Evolutionary conservation across 495 filamentous ascomycete species (phyloP), one percentile per base, ranked within the genome.

Genomic region (Penicillium nucicola): DNA sequence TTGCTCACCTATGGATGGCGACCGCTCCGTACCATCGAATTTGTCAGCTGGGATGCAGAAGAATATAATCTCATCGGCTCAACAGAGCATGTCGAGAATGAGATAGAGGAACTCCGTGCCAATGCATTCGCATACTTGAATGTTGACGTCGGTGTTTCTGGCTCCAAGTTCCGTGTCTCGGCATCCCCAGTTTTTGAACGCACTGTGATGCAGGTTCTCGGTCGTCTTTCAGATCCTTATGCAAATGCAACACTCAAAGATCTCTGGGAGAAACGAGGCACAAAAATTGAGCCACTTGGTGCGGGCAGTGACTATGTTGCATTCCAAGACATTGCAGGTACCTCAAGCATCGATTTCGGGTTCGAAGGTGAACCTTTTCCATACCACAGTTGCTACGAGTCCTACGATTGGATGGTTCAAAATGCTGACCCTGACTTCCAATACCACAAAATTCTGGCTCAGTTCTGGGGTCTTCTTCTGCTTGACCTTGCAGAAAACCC

Each of bases 61-160:
- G 90, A 92, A 66, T 97, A 96, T 69, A 97, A 97, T 65, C 66
- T 92, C 30, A 90, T 97, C 45, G 93, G 93, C 12, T 93, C 89
- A 9, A 97, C 95, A 17, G 95, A 98, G 64, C 90, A 89, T 57
- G 92, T 97, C 32, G 93, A 98, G 71, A 79, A 78, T 17, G 68
- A 79, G 42, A 61, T 82, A 8, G 78, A 83, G 3, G 59, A 69
- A 13, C 70, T 89, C 6, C 84, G 84, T 6, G 62, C 68, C 12
- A 68, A 86, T 58, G 86, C 75, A 0, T 79, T 89, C 42, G 92
- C 89, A 6, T 98, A 98, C 65, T 72, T 98, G 52, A 98, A 98
- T 62, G 84, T 98, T 38, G 95, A 92, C 59, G 78, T 84, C n/a
- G 92, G 85, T 25, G 87, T 96, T 9, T 77, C 77, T 6, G 93